A percentile compares a stretch with the other conserved stretches of the same genome.
Conservation (phyloP, 805 yeast species). For the Hanseniaspora valbyensis region DNA sequence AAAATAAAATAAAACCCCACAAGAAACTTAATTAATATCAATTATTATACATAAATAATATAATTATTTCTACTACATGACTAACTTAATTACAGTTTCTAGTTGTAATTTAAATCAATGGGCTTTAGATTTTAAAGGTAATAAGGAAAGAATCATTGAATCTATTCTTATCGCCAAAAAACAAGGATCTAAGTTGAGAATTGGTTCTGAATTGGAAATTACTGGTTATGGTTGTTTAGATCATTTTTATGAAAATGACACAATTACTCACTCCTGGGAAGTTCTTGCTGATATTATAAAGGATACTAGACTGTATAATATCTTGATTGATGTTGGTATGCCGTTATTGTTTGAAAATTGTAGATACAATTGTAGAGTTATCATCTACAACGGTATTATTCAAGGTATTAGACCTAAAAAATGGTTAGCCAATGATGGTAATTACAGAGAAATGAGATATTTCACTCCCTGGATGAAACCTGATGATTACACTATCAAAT, state of each 20-base stretch:
- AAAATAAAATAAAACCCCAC: too few species aligned
- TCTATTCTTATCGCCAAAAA: constrained; percentile 68
- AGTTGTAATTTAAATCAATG: constrained; percentile 96
- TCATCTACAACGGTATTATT: constrained; percentile 69
- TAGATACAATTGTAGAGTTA: constrained; percentile 80
- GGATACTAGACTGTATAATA: constrained; percentile 58
- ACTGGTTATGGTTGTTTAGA: constrained; percentile 93
- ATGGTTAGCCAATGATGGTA: constrained; percentile 93
- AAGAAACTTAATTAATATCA: too few species aligned
- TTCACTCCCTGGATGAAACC: constrained; percentile 90
- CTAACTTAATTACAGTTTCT: constrained; percentile 76
- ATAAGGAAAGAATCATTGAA: constrained; percentile 77
- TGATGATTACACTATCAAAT: constrained; percentile 37
- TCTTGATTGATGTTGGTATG: constrained; percentile 85
- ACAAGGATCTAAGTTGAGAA: constrained; percentile 68
- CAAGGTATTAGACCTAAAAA: constrained; percentile 84
- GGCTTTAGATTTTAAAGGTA: constrained; percentile 97
- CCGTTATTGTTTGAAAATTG: constrained; percentile 82
- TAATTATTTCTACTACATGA: constrained; percentile 42
- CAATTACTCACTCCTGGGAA: constrained; percentile 88
- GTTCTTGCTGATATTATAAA: constrained; percentile 68
- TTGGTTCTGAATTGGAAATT: constrained; percentile 93
- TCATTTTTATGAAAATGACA: constrained; percentile 84
- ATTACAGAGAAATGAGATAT: constrained; percentile 93
- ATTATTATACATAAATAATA: too few species aligned